These are phyloP conservation scores for Echria macrotheca DNA, from an alignment of 495 filamentous ascomycete genomes.

Conservation along the genomic window DNA sequence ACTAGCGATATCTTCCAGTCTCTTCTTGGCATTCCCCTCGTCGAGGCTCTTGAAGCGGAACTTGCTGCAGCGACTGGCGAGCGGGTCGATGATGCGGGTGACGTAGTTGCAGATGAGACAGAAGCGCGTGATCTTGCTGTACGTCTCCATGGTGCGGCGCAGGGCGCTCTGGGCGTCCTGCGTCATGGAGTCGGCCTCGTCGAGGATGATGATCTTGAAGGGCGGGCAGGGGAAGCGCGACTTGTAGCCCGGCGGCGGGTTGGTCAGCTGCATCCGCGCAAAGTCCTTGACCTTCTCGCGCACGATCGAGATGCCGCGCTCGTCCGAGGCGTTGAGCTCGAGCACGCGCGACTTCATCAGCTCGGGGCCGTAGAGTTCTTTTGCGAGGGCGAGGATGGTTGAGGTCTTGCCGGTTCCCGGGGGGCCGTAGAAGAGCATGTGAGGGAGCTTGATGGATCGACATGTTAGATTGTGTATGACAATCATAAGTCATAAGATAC, in stretches of 20 bases:
- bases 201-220: constrained; percentile 96
- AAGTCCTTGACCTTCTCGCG: constrained; percentile 99
- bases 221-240: constrained; percentile 86
- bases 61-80: constrained; percentile 89
- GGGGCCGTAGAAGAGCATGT: constrained; percentile 99
- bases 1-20: constrained; percentile 74
- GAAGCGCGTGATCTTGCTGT: constrained; percentile 92
- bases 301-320: constrained; percentile 94
- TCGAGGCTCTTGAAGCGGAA: constrained; percentile 97
- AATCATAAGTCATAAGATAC: too few relatives aligned
- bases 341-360: constrained; percentile 91
- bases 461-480: constrained; percentile 1
- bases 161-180: constrained; percentile 94
- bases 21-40: constrained; percentile 65
- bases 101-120: constrained; percentile 99
- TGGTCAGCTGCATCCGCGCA: constrained; percentile 86
- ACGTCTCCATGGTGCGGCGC: constrained; percentile 94
- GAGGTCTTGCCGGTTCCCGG: constrained; percentile 99
- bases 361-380: constrained; percentile 94
- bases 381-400: constrained; percentile 89
- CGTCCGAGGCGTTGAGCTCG: constrained; percentile 97
- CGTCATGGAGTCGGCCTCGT: constrained; percentile 98
- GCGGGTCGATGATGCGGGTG: constrained; percentile 92
- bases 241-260: constrained; percentile 62
- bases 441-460: constrained; percentile 68